Evolutionary conservation across 805 yeast species (phyloP), one percentile per base, ranked within the genome.

Genomic region (Candida orba): DNA sequence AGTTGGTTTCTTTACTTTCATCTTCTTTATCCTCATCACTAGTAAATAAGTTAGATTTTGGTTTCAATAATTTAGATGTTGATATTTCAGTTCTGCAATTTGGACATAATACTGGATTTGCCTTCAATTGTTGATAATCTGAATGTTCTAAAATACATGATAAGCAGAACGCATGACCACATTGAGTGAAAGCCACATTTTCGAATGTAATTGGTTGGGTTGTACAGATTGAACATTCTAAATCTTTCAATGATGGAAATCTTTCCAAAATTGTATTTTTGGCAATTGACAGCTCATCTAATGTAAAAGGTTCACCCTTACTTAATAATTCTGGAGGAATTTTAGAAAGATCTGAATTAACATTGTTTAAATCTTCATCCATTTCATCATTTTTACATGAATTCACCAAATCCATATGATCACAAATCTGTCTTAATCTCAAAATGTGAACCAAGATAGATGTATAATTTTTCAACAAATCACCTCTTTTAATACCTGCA

Each of bases 171-270:
- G 79, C 64, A 62, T 91, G 98, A 25, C 84, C 82, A 65, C 98
- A 91, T 32, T 78, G 79, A 0, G 90, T 78, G 12, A 91, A 71
- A 0, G 80, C 71, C 36, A 76, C 68, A 31, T 68, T 64, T 25
- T 78, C 76, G 1, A 71, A 64, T 3, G 71, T 52, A 15, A 86
- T 80, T 0, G 87, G 81, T 24, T 76, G 76, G 2, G 79, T 73
- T 0, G 88, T 79, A 61, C 98, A 91, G 22, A 90, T 86, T 0
- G 95, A 79, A 54, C 98, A 90, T 60, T 89, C 96, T 2, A 77
- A 60, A 10, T 71, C 72, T 3, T 62, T 64, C 4, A 75, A 54
- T 1, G 52, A 53, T 10, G 59, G 41, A 18, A 72, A 66, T 22
- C 52, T 47, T 14, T 48, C 40, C 50, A 62, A 62, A 25, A 73